Evolutionary conservation across 331 rosid species (phyloP).

Genomic region (Quercus phellos): DNA sequence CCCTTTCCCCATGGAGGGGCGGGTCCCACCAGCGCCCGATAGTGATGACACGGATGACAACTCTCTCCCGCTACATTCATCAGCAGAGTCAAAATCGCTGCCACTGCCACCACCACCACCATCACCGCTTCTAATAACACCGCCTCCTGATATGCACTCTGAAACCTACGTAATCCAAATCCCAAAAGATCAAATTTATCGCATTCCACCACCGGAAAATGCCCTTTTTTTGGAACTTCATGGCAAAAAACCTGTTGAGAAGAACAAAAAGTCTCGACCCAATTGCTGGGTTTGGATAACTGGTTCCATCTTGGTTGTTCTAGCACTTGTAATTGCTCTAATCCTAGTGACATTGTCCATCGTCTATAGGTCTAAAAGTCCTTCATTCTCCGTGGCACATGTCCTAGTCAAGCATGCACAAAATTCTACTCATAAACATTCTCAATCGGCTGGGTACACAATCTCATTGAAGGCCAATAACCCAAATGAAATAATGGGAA

Average conservation of each 20-base stretch:
- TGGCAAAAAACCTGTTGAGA: background rate
- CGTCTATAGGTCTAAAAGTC: slow-evolving; percentile 29
- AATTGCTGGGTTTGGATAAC: background rate
- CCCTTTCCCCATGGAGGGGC: slow-evolving; percentile 52
- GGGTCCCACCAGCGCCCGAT: background rate
- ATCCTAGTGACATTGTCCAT: slow-evolving; percentile 16
- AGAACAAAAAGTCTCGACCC: background rate
- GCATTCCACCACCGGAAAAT: slow-evolving; percentile 57
- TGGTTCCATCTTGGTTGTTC: background rate
- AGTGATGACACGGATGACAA: background rate
- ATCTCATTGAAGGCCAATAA: slow-evolving; percentile 33
- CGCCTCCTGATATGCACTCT: background rate
- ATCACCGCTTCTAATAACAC: background rate
- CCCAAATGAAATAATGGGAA: slow-evolving; percentile 13
- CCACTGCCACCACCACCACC: too few relatives aligned
- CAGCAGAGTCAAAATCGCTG: background rate
- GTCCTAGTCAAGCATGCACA: background rate
- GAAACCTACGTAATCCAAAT: slow-evolving; percentile 58
- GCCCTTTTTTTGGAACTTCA: slow-evolving; percentile 27
- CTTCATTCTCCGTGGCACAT: slow-evolving; percentile 18
- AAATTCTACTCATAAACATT: background rate
- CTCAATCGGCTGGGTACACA: slow-evolving; percentile 10
- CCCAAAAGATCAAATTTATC: slow-evolving; percentile 66
- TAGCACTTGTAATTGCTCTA: slow-evolving; percentile 13
- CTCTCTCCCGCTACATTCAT: background rate